phyloP scores from a whole-genome alignment of 2,329 filamentous ascomycete species.

The Cordyceps tenuipes region DNA sequence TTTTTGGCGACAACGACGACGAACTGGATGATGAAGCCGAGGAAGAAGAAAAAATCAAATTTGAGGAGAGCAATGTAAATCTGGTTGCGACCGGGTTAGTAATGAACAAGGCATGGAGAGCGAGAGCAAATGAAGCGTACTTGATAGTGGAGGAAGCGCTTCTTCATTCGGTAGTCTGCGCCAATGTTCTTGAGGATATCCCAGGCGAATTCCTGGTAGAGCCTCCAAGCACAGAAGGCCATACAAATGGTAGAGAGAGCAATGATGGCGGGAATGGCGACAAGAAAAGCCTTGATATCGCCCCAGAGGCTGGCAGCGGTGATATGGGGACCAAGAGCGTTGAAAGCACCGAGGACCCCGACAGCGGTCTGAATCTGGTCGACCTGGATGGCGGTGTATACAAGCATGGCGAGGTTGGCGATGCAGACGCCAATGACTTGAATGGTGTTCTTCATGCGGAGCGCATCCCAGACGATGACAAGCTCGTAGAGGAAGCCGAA shows the following conservation, averaged over 20 bases:
- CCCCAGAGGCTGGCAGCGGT: conserved; percentile 50
- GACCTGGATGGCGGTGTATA: conserved; percentile 89
- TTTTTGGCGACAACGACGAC: conserved; percentile 75
- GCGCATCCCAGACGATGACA: conserved; percentile 82
- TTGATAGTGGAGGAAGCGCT: conserved; percentile 93
- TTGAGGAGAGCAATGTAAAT: conserved; percentile 97
- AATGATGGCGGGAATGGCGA: conserved; percentile 80
- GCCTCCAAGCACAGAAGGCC: conserved; percentile 77
- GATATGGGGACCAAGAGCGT: conserved; percentile 34
- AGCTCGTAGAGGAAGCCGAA: conserved; percentile 94
- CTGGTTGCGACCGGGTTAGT: conserved; percentile 36
- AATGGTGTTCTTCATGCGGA: conserved; percentile 95
- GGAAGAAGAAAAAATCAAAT: conserved; percentile 99
- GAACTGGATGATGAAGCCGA: conserved; percentile 97
- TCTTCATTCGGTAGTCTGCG: conserved; percentile 93
- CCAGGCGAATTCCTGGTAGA: conserved; percentile 98
- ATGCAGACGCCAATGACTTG: conserved; percentile 92
- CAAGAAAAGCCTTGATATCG: conserved; percentile 64
- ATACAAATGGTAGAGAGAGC: conserved; percentile 66
- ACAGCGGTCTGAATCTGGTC: conserved; percentile 80
- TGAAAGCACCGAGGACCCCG: conserved; percentile 34
- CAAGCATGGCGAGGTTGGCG: conserved; percentile 82
- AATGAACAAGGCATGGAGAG: not conserved
- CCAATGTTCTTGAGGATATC: conserved; percentile 99
- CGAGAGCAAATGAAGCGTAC: conserved; percentile 35